Percentiles rank a stretch among this genome's conserved stretches.
Evolutionary conservation across 768 basidiomycete genomes (phyloP).

Genomic region (Leucocoprinus birnbaumii): DNA sequence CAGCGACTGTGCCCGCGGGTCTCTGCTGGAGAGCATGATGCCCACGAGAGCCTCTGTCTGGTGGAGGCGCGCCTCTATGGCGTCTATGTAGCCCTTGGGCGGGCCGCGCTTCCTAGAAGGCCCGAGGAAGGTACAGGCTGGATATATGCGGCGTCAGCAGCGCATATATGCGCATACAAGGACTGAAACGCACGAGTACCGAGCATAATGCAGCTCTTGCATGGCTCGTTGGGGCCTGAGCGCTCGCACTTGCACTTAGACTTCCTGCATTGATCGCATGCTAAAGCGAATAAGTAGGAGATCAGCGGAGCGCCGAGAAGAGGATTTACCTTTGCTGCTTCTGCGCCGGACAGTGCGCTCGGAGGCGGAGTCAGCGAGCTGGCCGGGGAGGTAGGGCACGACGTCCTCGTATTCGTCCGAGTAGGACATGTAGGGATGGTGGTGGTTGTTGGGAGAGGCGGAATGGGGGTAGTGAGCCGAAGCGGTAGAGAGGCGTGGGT

Average conservation of each 20-base stretch:
- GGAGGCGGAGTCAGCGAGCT: slow-evolving; percentile 39
- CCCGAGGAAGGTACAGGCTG: slow-evolving; percentile 77
- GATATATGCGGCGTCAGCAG: neutral
- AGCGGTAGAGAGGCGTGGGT: slow-evolving; percentile 31
- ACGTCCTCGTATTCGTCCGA: slow-evolving; percentile 62
- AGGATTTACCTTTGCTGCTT: slow-evolving; percentile 66
- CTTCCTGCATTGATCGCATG: slow-evolving; percentile 88
- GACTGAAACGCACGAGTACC: slow-evolving; percentile 52
- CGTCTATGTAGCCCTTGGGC: slow-evolving; percentile 94
- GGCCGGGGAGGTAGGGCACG: slow-evolving; percentile 24
- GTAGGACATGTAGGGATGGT: slow-evolving; percentile 36
- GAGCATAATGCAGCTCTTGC: slow-evolving; percentile 74
- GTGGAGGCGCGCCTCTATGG: slow-evolving; percentile 87
- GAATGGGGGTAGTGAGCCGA: slow-evolving; percentile 23
- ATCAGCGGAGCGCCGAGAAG: slow-evolving; percentile 3
- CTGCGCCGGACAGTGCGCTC: slow-evolving; percentile 63
- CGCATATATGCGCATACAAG: neutral
- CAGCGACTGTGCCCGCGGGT: slow-evolving; percentile 39
- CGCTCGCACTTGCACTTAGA: slow-evolving; percentile 90
- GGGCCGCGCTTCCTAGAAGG: slow-evolving; percentile 83
- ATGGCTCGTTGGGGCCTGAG: slow-evolving; percentile 53
- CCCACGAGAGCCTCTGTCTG: slow-evolving; percentile 90
- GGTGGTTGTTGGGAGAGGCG: slow-evolving; percentile 16
- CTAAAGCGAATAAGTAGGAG: slow-evolving; percentile 29
- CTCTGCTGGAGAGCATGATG: slow-evolving; percentile 60